Base-by-base conservation (phyloP, 2,329 filamentous ascomycete genomes). In the Aspergillus fumigatus region DNA sequence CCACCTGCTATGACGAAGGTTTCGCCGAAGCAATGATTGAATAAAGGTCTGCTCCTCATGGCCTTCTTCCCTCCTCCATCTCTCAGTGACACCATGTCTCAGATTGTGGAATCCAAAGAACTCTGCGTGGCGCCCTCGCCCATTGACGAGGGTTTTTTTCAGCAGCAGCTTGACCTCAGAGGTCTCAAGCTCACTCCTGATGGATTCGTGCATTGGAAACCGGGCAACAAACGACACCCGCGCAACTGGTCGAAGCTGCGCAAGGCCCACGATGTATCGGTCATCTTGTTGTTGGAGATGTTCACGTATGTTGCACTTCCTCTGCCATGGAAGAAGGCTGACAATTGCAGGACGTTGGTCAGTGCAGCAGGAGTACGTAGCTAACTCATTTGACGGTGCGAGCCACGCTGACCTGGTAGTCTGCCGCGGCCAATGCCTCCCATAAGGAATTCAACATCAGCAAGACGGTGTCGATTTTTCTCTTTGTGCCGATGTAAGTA, bases 221-320 rank as follows among this genome's bases (percentile, higher is more conserved):
- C 35, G 19, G 48, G 45, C n/a, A 65, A 63, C 50, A 54, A 48
- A 27, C 60, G 58, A 2, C 65, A 67, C 47, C 65, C 65, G 3
- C 55, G 65, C 25, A 67, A 66, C 49, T 68, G 66, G 66, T 38
- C 51, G 10, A 41, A 48, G 4, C 19, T 55, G 2, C 59, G 63
- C 10, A 67, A 67, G 55, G 45, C 55, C n/a, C 67, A 65, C 26
- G 64, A 68, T 52, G 65, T 59, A 9, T 45, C 56, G 0, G 29
- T 68, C 14, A 66, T 68, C 29, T 56, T 63, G 40, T 51, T 67
- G 19, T 45, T 67, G 14, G 66, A 68, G 23, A 58, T 66, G 35
- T 67, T 63, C 51, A 63, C 61, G 62, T 66, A 56, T 48, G 62
- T 60, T 23, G 6, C 50, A 23, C n/a, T n/a, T 23, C 35, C 32